Percentiles rank a stretch among this genome's conserved stretches.
phyloP scores from a whole-genome alignment of 2,329 filamentous ascomycete species.

The Alternaria sp. region DNA sequence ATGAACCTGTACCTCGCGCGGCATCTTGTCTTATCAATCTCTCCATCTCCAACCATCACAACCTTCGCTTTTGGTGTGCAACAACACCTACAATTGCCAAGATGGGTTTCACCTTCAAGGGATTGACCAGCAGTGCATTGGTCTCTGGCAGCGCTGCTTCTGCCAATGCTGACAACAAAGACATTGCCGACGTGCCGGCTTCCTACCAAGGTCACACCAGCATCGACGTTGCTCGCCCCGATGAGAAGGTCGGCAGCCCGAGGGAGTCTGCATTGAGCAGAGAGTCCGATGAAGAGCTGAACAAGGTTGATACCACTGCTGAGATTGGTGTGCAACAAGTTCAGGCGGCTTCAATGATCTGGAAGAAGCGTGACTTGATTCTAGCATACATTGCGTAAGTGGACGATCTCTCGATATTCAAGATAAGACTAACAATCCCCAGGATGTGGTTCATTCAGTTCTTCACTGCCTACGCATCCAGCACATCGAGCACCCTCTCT shows the following conservation, averaged over 20 bases:
- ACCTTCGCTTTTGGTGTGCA: constrained; percentile 7
- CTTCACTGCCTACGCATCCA: constrained; percentile 58
- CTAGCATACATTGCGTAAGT: constrained; percentile 42
- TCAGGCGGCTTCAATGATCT: constrained; percentile 40
- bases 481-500: constrained; percentile 51
- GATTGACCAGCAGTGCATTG: constrained; percentile 38
- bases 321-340: constrained; percentile 40
- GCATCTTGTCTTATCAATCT: constrained; percentile 41
- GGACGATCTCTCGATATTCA: background rate
- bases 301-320: constrained; percentile 42
- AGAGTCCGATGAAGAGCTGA: constrained; percentile 42
- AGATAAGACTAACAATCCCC: constrained; percentile 16
- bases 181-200: constrained; percentile 40
- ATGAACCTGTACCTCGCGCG: constrained; percentile 28
- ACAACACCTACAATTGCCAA: constrained; percentile 13
- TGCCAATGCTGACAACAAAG: constrained; percentile 29
- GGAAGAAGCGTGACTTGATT: constrained; percentile 39
- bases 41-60: constrained; percentile 10
- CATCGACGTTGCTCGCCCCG: constrained; percentile 29
- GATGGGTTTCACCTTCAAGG: constrained; percentile 46
- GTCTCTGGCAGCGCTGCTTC: constrained; percentile 26
- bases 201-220: constrained; percentile 40
- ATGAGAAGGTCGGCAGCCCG: constrained; percentile 42
- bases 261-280: constrained; percentile 16
- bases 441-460: constrained; percentile 55